Percentiles rank a stretch among this genome's conserved stretches.
Evolutionary conservation across 805 yeast species (phyloP).

Genomic region (Priceomyces carsonii): DNA sequence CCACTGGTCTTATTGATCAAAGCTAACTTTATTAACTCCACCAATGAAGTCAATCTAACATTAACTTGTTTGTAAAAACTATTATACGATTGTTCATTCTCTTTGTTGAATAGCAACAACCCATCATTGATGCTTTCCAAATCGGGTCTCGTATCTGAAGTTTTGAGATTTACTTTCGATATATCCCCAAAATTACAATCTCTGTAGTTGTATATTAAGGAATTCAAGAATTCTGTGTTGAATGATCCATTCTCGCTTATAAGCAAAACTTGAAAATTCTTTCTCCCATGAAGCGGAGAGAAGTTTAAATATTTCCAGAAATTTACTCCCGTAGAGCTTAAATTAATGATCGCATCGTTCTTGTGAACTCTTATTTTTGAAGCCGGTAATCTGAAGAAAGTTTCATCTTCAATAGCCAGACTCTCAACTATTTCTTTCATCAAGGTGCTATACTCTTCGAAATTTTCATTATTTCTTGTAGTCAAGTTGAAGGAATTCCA

Average conservation of each 20-base stretch:
- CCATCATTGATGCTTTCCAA: slow-evolving; percentile 32
- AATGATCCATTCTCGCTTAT: slow-evolving; percentile 35
- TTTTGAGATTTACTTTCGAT: slow-evolving; percentile 28
- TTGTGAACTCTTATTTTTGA: slow-evolving; percentile 31
- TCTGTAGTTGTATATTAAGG: slow-evolving; percentile 44
- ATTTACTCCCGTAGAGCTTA: slow-evolving; percentile 43
- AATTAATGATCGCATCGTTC: slow-evolving; percentile 45
- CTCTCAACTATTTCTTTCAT: slow-evolving; percentile 14
- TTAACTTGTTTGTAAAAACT: slow-evolving; percentile 33
- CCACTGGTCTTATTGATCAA: slow-evolving; percentile 40
- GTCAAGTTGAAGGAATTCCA: slow-evolving; percentile 32
- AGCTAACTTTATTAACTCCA: slow-evolving; percentile 38
- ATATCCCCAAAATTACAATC: slow-evolving; percentile 51
- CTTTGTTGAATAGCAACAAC: slow-evolving; percentile 23
- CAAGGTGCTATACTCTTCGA: slow-evolving; percentile 20
- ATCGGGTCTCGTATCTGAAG: slow-evolving; percentile 27
- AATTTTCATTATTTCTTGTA: slow-evolving; percentile 17
- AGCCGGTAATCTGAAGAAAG: slow-evolving; percentile 23
- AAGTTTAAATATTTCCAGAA: slow-evolving; percentile 62
- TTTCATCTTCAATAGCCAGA: slow-evolving; percentile 17
- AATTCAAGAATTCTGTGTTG: slow-evolving; percentile 39
- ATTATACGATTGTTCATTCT: slow-evolving; percentile 18
- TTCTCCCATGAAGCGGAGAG: slow-evolving; percentile 50
- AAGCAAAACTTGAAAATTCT: slow-evolving; percentile 54
- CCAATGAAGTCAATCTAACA: slow-evolving; percentile 29